These are phyloP conservation scores for Remersonia thermophila DNA, from an alignment of 2,329 filamentous ascomycete genomes.

Conservation along the genomic window DNA sequence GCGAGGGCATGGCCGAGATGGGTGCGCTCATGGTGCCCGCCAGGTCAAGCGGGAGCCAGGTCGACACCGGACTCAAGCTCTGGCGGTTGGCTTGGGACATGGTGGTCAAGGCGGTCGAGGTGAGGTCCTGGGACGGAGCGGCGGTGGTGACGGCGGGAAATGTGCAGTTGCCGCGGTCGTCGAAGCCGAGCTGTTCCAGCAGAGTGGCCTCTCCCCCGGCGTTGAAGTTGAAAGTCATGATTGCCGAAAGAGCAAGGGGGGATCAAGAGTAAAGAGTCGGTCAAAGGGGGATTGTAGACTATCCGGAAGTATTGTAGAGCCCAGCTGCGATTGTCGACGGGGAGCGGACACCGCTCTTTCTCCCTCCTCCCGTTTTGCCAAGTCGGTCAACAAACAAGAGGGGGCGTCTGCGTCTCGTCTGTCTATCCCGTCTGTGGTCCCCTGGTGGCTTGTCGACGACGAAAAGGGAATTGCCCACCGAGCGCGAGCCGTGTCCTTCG, in stretches of 20 bases:
- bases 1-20: constrained; percentile 23
- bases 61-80: constrained; percentile 33
- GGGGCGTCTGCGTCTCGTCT: too few relatives aligned
- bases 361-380: too few relatives aligned
- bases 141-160: constrained; percentile 29
- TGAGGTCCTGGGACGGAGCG: constrained; percentile 25
- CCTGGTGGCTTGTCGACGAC: too few relatives aligned
- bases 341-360: too few relatives aligned
- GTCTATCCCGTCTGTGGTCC: too few relatives aligned
- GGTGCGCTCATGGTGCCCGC: constrained; percentile 19
- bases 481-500: too few relatives aligned
- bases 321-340: too few relatives aligned
- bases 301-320: too few relatives aligned
- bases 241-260: constrained; percentile 23
- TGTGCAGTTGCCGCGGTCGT: constrained; percentile 45
- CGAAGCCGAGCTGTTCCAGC: constrained; percentile 46
- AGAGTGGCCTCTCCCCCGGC: constrained; percentile 43
- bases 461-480: too few relatives aligned
- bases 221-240: constrained; percentile 50
- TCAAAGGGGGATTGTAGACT: constrained; percentile 21
- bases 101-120: constrained; percentile 24
- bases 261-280: constrained; percentile 22
- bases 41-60: constrained; percentile 38
- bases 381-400: too few relatives aligned
- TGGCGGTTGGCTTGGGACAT: constrained; percentile 28